Evolutionary conservation across 2,329 filamentous ascomycete species (phyloP).

Genomic region (Colletotrichum magnum): DNA sequence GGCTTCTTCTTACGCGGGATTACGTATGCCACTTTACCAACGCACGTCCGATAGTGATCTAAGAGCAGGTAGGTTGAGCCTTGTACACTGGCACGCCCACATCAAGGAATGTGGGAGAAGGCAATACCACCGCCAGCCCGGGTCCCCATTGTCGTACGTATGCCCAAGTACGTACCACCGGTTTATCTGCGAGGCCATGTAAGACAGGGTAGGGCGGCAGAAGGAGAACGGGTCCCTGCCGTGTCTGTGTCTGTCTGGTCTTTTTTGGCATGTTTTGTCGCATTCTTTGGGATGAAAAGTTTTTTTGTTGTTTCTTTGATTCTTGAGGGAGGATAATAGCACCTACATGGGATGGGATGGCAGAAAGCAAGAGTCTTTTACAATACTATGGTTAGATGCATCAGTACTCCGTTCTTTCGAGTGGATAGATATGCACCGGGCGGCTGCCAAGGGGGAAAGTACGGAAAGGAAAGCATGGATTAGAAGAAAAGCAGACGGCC

Average conservation of each 20-base stretch:
- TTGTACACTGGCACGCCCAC: not conserved
- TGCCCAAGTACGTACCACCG: constrained; percentile 7
- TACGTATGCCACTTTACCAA: constrained; percentile 34
- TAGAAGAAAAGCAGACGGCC: not conserved
- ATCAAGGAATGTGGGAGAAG: constrained; percentile 27
- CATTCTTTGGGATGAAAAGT: not conserved
- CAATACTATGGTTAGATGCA: not conserved
- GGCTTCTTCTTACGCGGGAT: constrained; percentile 29
- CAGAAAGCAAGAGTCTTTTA: not conserved
- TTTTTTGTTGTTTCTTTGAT: not conserved
- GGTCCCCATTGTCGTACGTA: constrained; percentile 14
- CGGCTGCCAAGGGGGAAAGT: not conserved
- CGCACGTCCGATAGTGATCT: constrained; percentile 1
- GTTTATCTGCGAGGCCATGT: not conserved
- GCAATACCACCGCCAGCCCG: not conserved
- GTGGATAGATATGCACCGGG: not conserved
- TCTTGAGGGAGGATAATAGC: not conserved
- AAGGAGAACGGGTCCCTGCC: not conserved
- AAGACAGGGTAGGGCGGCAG: no score
- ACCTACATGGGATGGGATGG: no score
- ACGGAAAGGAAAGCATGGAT: constrained; percentile 22
- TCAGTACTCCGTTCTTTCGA: not conserved
- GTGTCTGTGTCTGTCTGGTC: constrained; percentile 10
- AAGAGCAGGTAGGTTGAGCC: not conserved
- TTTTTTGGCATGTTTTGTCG: constrained; percentile 5